Evolutionary conservation across 1,139 yeast genomes (phyloP), one percentile per base, ranked within the genome.

Genomic region (Kodamaea arcana): DNA sequence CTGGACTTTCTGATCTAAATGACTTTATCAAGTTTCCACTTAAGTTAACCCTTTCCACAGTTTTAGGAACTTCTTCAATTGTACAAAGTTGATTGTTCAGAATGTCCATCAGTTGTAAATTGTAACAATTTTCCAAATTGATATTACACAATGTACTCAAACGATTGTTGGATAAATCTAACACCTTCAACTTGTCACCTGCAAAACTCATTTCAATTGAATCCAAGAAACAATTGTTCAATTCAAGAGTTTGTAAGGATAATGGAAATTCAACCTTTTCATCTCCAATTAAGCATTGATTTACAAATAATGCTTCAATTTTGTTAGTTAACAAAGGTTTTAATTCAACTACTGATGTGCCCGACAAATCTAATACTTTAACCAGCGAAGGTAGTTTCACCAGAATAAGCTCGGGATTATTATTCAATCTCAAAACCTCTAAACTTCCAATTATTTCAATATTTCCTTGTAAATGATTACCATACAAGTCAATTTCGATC

Each of bases 11-110:
- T 15, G 14, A 16, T 3, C 32, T 23, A 17, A 35, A 36, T 10
- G 27, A 23, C 24, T 28, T 25, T 9, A 42, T 30, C 5, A 25
- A 14, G 22, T 41, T 43, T 3, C 35, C 29, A 27, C 39, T 34
- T 7, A 43, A 15, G 22, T 41, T 32, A 12, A 43, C 29, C 2
- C 21, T 12, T 4, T 11, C 17, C 3, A 39, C 14, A 4, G 37
- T 20, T 7, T 24, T 24, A 1, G 43, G 42, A 1, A 31, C 9
- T 7, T 25, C 31, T 4, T 37, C 40, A 15, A 39, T 15, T 2
- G 12, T 15, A 14, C 6, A 11, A 3, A 43, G 15, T 13, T 32
- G 18, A 18, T 43, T 43, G n/a, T 32, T 25, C 46, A 41, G 46
- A 7, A 41, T 13, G 30, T 43, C 31, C 12, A 41, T 22, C 1